These are phyloP conservation scores for Aspergillus sclerotiicarbonarius DNA, from an alignment of 495 filamentous ascomycete genomes.

Conservation along the genomic window DNA sequence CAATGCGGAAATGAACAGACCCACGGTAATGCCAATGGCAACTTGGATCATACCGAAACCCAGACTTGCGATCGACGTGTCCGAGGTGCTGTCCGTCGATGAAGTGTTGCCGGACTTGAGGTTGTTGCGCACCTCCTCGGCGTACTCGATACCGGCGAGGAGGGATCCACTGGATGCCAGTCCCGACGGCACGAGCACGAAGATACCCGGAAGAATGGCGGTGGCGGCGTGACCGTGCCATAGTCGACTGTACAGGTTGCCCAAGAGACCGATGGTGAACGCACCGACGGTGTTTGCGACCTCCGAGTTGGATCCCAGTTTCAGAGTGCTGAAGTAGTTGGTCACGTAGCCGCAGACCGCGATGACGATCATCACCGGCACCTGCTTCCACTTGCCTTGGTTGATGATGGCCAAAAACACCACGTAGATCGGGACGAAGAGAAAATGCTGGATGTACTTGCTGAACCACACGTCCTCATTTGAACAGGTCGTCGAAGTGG, in stretches of 20 bases:
- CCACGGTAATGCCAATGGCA: conserved; percentile 89
- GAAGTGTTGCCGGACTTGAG: conserved; percentile 42
- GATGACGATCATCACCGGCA: conserved; percentile 81
- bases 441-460: conserved; percentile 49
- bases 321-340: conserved; percentile 73
- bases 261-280: conserved; percentile 78
- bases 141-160: conserved; percentile 72
- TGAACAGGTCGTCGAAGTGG: conserved; percentile 64
- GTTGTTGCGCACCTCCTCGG: conserved; percentile 65
- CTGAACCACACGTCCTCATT: conserved; percentile 50
- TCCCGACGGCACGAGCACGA: conserved; percentile 89
- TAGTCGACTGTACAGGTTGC: conserved; percentile 81
- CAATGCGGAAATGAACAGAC: conserved; percentile 79
- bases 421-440: conserved; percentile 71
- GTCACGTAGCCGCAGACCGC: conserved; percentile 78
- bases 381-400: conserved; percentile 87
- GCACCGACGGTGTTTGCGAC: conserved; percentile 85
- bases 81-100: conserved; percentile 30
- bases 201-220: conserved; percentile 88
- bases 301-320: conserved; percentile 72
- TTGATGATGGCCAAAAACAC: conserved; percentile 82
- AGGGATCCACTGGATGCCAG: conserved; percentile 79
- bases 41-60: conserved; percentile 86
- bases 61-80: conserved; percentile 67
- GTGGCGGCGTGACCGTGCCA: conserved; percentile 83